These are phyloP conservation scores for Neurospora terricola DNA, from an alignment of 495 filamentous ascomycete species.

Conservation along the genomic window DNA sequence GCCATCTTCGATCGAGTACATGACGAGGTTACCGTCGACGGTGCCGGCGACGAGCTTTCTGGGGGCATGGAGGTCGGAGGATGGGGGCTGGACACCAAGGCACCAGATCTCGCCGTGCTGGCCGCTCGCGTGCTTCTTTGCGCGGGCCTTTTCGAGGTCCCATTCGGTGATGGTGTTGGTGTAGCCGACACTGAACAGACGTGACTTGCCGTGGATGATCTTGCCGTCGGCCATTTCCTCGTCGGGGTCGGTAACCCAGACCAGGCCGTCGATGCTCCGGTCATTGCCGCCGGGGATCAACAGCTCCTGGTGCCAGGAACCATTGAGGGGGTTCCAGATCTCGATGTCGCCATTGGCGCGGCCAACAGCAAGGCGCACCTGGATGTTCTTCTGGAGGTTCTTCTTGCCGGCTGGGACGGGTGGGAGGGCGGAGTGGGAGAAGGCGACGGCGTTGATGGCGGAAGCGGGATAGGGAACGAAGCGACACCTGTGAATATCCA, in stretches of 20 bases:
- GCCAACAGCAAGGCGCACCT: constrained; percentile 74
- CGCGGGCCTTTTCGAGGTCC: constrained; percentile 70
- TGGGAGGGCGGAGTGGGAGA: constrained; percentile 69
- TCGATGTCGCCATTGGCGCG: constrained; percentile 94
- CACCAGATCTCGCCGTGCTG: constrained; percentile 98
- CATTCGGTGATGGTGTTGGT: constrained; percentile 89
- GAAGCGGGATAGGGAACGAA: constrained; percentile 93
- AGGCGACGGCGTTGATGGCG: constrained; percentile 87
- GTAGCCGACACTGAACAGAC: constrained; percentile 94
- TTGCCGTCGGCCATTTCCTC: constrained; percentile 51
- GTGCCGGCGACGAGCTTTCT: constrained; percentile 74
- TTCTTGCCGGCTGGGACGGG: constrained; percentile 50
- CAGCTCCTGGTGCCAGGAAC: constrained; percentile 83
- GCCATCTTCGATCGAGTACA: constrained; percentile 74
- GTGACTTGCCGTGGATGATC: constrained; percentile 58
- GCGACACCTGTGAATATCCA: constrained; percentile 96
- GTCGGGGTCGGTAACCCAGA: constrained; percentile 83
- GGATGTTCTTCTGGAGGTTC: constrained; percentile 31
- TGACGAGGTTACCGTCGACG: constrained; percentile 78
- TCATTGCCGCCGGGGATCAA: constrained; percentile 76
- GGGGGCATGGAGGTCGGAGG: neutral
- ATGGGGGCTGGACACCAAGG: constrained; percentile 72
- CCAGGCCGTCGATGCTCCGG: constrained; percentile 78
- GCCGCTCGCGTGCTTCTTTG: constrained; percentile 72
- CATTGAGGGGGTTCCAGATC: constrained; percentile 89